phyloP scores from a whole-genome alignment of 176 grass and related monocot species.

The Rhipidocladum racemiflorum region DNA sequence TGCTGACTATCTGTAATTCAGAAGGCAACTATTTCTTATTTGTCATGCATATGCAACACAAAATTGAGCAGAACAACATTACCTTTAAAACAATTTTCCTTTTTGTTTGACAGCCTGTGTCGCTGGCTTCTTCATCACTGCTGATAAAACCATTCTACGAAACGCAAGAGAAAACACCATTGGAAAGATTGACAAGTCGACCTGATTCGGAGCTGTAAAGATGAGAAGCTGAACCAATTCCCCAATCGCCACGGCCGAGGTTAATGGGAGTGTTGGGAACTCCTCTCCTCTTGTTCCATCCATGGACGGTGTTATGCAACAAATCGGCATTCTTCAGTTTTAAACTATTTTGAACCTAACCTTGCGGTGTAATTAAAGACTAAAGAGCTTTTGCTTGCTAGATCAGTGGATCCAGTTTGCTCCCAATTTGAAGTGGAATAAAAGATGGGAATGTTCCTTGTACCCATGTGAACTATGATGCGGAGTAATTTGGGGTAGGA shows the following conservation, averaged over 20 bases:
- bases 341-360: neutral
- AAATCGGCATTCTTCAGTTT: neutral
- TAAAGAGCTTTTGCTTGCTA: neutral
- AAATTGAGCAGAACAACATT: neutral
- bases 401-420: neutral
- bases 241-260: no score
- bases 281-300: neutral
- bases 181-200: conserved; percentile 59
- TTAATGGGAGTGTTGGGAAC: neutral
- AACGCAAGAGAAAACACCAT: conserved; percentile 77
- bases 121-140: conserved; percentile 90
- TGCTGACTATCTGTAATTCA: neutral
- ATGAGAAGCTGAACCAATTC: neutral
- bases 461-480: neutral
- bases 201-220: conserved; percentile 32
- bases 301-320: neutral
- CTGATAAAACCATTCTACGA: conserved; percentile 67
- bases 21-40: neutral
- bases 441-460: neutral
- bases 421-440: conserved; percentile 21
- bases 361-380: conserved; percentile 7
- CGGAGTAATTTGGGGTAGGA: neutral
- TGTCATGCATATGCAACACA: neutral
- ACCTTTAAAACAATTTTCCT: conserved; percentile 5
- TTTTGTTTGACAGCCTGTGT: conserved; percentile 58